Base-by-base conservation (phyloP, 2,329 filamentous ascomycete species). In the Annulohypoxylon truncatum region DNA sequence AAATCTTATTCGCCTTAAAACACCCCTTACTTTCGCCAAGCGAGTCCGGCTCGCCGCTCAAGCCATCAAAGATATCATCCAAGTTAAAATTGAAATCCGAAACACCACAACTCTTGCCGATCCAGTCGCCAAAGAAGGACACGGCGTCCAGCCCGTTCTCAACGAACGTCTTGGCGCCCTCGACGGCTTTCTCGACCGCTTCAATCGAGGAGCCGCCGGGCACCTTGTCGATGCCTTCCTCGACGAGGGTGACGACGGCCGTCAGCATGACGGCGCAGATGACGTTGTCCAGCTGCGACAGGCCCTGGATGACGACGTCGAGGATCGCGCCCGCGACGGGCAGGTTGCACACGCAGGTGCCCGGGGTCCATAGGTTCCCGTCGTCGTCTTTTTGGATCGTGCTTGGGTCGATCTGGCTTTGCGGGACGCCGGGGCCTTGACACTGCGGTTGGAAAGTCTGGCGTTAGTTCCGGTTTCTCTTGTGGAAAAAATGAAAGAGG, bases 111-210 rank as follows among this genome's bases (percentile, higher is more conserved):
- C 13, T 10, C 2, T 20, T 3, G 22, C 61, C 66, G 42, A 71
- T 67, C 35, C 38, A 71, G 20, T 59, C 48, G 18, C 46, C 44
- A 26, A 69, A 69, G 59, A 28, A 71, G 20, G 64, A 67, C 10
- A 29, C 38, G 22, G 66, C 61, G 7, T 69, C 55, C 33, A 71
- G 69, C 12, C 58, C 66, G 56, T 71, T 71, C 61, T 71, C 66
- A 1, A 31, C 44, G 20, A 67, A 69, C 7, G 66, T 67, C 64
- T 71, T 71, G 26, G 69, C 69, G 24, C 64, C 66, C 44, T 64
- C 59, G 53, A 71, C 64, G 20, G 64, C 66, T 18, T 54, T 58
- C 15, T 46, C 10, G 4, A 40, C 53, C 2, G 63, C 66, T 5
- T 40, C 35, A 29, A 56, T 7, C 2, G 48, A 20, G 3, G 48